Evolutionary conservation across 306 rosid genomes (phyloP).

Genomic region (Malus fusca): DNA sequence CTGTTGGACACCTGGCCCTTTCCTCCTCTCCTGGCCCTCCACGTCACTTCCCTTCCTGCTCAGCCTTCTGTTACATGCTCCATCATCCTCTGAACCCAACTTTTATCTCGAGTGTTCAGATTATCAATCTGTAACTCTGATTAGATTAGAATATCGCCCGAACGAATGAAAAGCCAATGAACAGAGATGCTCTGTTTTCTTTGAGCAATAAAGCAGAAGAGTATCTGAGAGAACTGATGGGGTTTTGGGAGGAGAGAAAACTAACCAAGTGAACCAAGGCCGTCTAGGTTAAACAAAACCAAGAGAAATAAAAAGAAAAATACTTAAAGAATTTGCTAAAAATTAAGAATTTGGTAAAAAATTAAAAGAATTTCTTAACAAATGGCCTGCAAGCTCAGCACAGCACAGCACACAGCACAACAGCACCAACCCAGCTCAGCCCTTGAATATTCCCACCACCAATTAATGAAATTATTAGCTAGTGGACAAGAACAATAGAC

Average conservation of each 20-base stretch:
- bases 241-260: not conserved
- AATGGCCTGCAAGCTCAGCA: not conserved
- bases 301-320: not conserved
- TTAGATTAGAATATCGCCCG: no score
- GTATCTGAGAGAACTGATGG: not conserved
- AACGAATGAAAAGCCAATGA: no score
- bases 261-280: not conserved
- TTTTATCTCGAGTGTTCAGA: no score
- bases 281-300: not conserved
- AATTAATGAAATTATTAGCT: conserved; percentile 3
- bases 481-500: conserved; percentile 6
- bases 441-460: not conserved
- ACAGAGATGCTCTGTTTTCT: not conserved
- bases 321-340: not conserved
- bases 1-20: conserved; percentile 44
- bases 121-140: not conserved
- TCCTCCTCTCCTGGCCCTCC: conserved; percentile 24
- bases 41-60: conserved; percentile 33
- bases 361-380: not conserved
- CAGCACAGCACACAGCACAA: not conserved
- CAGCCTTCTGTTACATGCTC: conserved; percentile 13
- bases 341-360: not conserved
- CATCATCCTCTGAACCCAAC: not conserved
- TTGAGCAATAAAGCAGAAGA: not conserved
- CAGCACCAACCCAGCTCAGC: conserved; percentile 9